phyloP scores from a whole-genome alignment of 208 protist genomes.

The Trypanosoma melophagium region DNA sequence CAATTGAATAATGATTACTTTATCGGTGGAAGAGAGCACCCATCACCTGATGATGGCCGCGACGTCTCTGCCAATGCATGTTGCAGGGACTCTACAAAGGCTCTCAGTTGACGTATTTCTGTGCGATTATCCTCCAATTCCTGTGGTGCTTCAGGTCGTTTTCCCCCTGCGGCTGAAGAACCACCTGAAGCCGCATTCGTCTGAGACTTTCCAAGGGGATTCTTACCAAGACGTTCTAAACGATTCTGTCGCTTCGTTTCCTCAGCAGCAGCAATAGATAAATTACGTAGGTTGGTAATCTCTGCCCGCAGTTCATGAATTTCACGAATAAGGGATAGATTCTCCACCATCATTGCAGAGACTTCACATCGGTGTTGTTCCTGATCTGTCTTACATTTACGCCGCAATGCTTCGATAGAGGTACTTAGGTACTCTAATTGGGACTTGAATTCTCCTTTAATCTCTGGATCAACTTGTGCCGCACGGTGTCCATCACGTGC shows the following conservation, averaged over 20 bases:
- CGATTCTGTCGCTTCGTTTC: constrained; percentile 30
- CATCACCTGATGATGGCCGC: not conserved
- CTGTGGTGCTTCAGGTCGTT: constrained; percentile 35
- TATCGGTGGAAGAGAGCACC: constrained; percentile 15
- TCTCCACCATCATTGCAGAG: constrained; percentile 94
- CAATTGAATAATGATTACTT: constrained; percentile 1
- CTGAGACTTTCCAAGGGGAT: not conserved
- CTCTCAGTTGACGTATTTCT: constrained; percentile 78
- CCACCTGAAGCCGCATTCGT: not conserved
- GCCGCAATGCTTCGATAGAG: constrained; percentile 90
- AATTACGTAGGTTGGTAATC: constrained; percentile 71
- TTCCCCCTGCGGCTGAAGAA: not conserved
- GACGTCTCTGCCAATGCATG: constrained; percentile 32
- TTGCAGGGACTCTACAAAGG: constrained; percentile 80
- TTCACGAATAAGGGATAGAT: constrained; percentile 93
- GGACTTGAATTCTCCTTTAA: constrained; percentile 87
- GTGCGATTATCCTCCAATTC: constrained; percentile 83
- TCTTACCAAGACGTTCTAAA: not conserved
- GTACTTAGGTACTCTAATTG: constrained; percentile 93
- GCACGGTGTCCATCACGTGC: constrained; percentile 64
- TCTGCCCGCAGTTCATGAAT: constrained; percentile 94
- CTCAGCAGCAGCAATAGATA: constrained; percentile 55
- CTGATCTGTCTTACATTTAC: constrained; percentile 89
- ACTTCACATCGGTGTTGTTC: constrained; percentile 90
- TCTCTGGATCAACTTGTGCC: constrained; percentile 62